These are phyloP conservation scores for Aureobasidium sp. DNA, from an alignment of 2,329 filamentous ascomycete genomes.

Conservation along the genomic window DNA sequence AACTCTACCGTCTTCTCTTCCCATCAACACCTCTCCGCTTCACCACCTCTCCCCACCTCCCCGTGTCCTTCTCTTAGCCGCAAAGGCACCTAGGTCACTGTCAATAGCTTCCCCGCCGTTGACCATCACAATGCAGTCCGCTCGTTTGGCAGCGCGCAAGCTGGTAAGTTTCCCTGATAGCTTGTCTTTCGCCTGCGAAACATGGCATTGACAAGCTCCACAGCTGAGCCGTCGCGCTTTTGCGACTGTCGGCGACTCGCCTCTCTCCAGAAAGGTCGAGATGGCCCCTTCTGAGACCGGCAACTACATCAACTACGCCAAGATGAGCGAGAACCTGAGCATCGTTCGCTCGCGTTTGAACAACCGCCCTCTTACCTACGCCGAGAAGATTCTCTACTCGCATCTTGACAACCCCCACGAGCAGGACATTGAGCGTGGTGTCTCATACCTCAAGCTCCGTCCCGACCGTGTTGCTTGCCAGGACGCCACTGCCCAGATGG, in stretches of 20 bases:
- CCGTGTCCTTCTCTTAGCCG: conserved; percentile 11
- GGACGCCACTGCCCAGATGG: conserved; percentile 98
- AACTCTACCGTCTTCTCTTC: conserved; percentile 12
- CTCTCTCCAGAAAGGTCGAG: conserved; percentile 90
- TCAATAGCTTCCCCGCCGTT: conserved; percentile 12
- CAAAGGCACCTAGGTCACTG: conserved; percentile 12
- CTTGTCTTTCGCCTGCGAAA: background rate
- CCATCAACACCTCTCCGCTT: conserved; percentile 13
- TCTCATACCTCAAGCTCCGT: conserved; percentile 91
- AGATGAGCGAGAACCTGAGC: too few relatives aligned
- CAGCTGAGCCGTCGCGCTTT: conserved; percentile 53
- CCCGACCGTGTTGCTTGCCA: conserved; percentile 98
- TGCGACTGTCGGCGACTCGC: conserved; percentile 77
- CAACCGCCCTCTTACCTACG: conserved; percentile 63
- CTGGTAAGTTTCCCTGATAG: conserved; percentile 25
- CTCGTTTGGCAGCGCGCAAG: conserved; percentile 30
- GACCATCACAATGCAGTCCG: conserved; percentile 27
- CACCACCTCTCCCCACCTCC: conserved; percentile 7
- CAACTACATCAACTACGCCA: conserved; percentile 74
- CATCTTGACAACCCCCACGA: conserved; percentile 80
- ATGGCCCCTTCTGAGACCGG: conserved; percentile 95
- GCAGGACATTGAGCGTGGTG: conserved; percentile 68
- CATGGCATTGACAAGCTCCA: conserved; percentile 6
- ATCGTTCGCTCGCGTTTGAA: conserved; percentile 14
- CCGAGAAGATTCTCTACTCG: conserved; percentile 97